Percentiles rank a stretch among this genome's conserved stretches.
These are phyloP conservation scores for Epichloe typhina DNA, from an alignment of 2,329 filamentous ascomycete genomes.

Conservation along the genomic window DNA sequence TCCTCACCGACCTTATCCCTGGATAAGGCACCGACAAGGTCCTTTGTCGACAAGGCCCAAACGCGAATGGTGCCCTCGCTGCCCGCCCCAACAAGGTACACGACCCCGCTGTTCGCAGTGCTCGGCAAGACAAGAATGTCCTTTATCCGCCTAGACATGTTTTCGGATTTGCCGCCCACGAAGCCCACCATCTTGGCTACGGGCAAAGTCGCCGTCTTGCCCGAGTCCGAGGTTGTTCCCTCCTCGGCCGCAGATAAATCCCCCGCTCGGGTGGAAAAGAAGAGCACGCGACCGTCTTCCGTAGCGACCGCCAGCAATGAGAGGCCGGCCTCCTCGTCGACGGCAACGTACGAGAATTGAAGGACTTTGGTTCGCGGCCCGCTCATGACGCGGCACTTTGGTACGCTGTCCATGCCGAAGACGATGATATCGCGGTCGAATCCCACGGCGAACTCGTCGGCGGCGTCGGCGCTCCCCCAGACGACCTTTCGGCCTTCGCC, in stretches of 20 bases:
- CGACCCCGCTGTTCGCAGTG: slow-evolving; percentile 22
- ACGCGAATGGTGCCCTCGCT: slow-evolving; percentile 78
- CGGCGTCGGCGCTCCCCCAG: slow-evolving; percentile 62
- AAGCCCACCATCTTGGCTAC: slow-evolving; percentile 60
- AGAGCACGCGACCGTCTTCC: slow-evolving; percentile 76
- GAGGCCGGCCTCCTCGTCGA: slow-evolving; percentile 28
- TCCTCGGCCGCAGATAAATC: slow-evolving; percentile 27
- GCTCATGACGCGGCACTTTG: slow-evolving; percentile 60
- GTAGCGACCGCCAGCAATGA: slow-evolving; percentile 63
- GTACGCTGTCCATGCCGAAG: slow-evolving; percentile 78
- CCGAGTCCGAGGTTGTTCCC: slow-evolving; percentile 23
- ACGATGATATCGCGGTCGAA: slow-evolving; percentile 79
- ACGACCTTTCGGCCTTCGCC: slow-evolving; percentile 74
- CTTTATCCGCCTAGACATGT: slow-evolving; percentile 65
- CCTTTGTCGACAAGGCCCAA: slow-evolving; percentile 47
- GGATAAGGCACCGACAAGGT: slow-evolving; percentile 23
- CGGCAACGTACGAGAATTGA: slow-evolving; percentile 57
- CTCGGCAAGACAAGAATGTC: slow-evolving; percentile 60
- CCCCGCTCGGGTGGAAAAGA: slow-evolving; percentile 55
- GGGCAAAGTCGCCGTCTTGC: slow-evolving; percentile 24
- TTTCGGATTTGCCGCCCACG: slow-evolving; percentile 59
- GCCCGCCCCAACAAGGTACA: slow-evolving; percentile 57
- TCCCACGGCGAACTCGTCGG: slow-evolving; percentile 74
- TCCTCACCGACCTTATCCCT: slow-evolving; percentile 12
- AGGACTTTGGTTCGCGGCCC: slow-evolving; percentile 67